Evolutionary conservation across 2,329 filamentous ascomycete species (phyloP), one percentile per base, ranked within the genome.

Genomic region (Alternaria triticimaculans): DNA sequence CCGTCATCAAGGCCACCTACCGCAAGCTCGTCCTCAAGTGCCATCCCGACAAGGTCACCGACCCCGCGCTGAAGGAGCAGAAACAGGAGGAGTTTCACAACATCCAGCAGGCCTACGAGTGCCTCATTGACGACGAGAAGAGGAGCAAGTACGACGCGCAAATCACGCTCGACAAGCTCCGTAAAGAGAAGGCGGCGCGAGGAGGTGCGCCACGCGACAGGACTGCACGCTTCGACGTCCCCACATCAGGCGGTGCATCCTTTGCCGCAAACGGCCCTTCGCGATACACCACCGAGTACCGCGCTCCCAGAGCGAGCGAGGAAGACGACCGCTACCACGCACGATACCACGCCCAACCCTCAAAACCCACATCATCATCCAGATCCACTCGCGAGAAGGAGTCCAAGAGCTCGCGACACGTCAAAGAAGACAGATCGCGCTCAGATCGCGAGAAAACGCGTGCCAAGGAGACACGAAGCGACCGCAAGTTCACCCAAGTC

Each of bases 81-180:
- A 96, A 94, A 80, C 89, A 92, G 72, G 90, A 93, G 72, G 90
- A 97, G 80, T 99, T 98, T 76, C 94, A 97, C 81, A 90, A 89
- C 78, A 92, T 98, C 33, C 94, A 97, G 80, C 89, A 94, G 73
- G 94, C 96, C 55, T 99, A 97, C 81, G 96, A 98, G 81, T 85
- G 96, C 28, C 87, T 99, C 64, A 92, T 89, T 74, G 90, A 97
- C 76, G 91, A 95, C 26, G 85, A 83, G 7, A 88, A 90, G 76
- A 86, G 93, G 63, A 81, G 84, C 62, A 89, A 89, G 70, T 97
- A 97, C 80, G 93, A 98, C 80, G 89, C 93, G 56, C 87, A 90
- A 76, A 84, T 91, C 65, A 88, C 86, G 72, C 80, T 94, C 66
- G 88, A 87, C 55, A 88, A 90, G 76, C 81, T 93, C 73, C 87